Evolutionary conservation across 2,329 filamentous ascomycete genomes (phyloP).

Genomic region (Chrysosporium keratinophilum): DNA sequence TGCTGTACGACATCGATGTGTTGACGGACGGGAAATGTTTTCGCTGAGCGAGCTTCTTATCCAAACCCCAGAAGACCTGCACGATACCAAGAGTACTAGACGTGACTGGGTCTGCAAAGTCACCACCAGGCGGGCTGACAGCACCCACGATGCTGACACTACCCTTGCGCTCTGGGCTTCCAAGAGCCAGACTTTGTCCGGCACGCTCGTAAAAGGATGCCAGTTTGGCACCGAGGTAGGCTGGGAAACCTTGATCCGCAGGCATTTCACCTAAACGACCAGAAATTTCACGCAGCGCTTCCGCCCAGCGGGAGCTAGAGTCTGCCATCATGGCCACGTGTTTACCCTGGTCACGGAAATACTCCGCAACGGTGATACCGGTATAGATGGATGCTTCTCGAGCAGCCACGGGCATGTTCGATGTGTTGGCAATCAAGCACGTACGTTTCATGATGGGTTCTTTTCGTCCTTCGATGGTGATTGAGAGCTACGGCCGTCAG

Average conservation of each 20-base stretch:
- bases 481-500: slow-evolving; percentile 53
- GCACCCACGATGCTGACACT: slow-evolving; percentile 97
- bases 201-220: slow-evolving; percentile 99
- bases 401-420: slow-evolving; percentile 98
- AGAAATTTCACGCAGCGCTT: slow-evolving; percentile 95
- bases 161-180: slow-evolving; percentile 76
- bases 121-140: slow-evolving; percentile 92
- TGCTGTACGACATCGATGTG: slow-evolving; percentile 87
- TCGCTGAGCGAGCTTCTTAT: slow-evolving; percentile 97
- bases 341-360: slow-evolving; percentile 94
- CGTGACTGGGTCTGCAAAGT: slow-evolving; percentile 98
- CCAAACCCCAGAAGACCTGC: slow-evolving; percentile 98
- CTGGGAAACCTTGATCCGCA: slow-evolving; percentile 98
- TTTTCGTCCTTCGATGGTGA: slow-evolving; percentile 84
- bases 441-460: slow-evolving; percentile 99
- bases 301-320: slow-evolving; percentile 94
- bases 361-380: slow-evolving; percentile 87
- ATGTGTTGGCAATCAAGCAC: slow-evolving; percentile 95
- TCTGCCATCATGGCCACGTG: slow-evolving; percentile 99
- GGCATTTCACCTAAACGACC: slow-evolving; percentile 99
- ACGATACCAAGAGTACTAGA: slow-evolving; percentile 90
- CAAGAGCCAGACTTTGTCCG: slow-evolving; percentile 72
- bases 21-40: slow-evolving; percentile 99
- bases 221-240: slow-evolving; percentile 90
- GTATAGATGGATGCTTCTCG: slow-evolving; percentile 99